A percentile compares a stretch with the other conserved stretches of the same genome.
Evolutionary conservation across 805 yeast species (phyloP).

Genomic region (Yarrowia sp.): DNA sequence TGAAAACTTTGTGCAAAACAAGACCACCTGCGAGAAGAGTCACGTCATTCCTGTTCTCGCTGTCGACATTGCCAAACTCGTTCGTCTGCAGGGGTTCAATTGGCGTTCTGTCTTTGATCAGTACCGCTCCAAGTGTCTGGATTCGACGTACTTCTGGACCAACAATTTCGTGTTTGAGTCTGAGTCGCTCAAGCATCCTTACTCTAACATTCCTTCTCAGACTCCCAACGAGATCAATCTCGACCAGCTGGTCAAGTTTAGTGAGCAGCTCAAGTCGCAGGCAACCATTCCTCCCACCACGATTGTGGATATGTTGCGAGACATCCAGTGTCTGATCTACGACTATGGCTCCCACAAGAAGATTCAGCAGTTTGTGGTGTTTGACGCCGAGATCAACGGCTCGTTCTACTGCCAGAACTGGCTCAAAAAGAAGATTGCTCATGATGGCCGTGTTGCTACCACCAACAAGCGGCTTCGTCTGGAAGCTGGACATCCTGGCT

Average conservation of each 20-base stretch:
- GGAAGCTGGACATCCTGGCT: conserved; percentile 21
- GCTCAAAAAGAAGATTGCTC: conserved; percentile 29
- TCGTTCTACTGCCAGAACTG: conserved; percentile 29
- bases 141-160: conserved; percentile 36
- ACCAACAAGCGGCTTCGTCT: conserved; percentile 8
- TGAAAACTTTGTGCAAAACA: conserved; percentile 10
- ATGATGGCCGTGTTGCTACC: conserved; percentile 11
- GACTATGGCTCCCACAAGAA: conserved; percentile 19
- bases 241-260: conserved; percentile 28
- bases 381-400: conserved; percentile 32
- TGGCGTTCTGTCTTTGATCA: conserved; percentile 31
- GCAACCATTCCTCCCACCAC: conserved; percentile 33
- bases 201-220: not conserved
- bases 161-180: conserved; percentile 36
- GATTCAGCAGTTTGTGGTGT: conserved; percentile 27
- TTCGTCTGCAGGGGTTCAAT: not conserved
- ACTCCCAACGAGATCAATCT: conserved; percentile 17
- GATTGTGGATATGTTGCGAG: conserved; percentile 34
- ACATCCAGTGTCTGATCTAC: conserved; percentile 32
- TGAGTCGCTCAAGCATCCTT: conserved; percentile 24
- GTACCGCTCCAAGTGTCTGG: conserved; percentile 30
- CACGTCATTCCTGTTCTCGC: conserved; percentile 1
- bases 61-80: not conserved
- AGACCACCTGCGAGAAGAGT: not conserved
- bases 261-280: conserved; percentile 26